Evolutionary conservation across 371 early-diverging fungal genomes (phyloP).

Genomic region (Lichtheimia ornata): DNA sequence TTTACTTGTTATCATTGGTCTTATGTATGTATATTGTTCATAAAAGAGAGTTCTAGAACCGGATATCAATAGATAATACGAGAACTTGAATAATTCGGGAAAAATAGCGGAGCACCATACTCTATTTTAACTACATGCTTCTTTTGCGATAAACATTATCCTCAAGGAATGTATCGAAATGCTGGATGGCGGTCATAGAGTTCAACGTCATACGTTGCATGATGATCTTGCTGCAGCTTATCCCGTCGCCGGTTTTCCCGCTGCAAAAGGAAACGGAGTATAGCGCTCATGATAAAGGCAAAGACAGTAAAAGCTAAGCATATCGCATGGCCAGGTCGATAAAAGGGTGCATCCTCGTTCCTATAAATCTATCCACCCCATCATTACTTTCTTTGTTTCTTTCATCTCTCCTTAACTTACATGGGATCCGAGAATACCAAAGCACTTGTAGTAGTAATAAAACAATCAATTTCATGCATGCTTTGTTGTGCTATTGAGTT

Average conservation of each 20-base stretch:
- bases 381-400: not conserved
- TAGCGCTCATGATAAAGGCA: constrained; percentile 35
- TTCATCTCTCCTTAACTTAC: not conserved
- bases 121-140: too few relatives aligned
- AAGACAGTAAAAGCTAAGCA: constrained; percentile 45
- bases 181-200: constrained; percentile 12
- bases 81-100: too few relatives aligned
- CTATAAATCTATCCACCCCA: constrained; percentile 62
- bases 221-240: not conserved
- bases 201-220: not conserved
- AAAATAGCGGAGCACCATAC: too few relatives aligned
- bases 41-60: too few relatives aligned
- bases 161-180: constrained; percentile 9
- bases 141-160: not conserved
- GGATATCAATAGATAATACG: too few relatives aligned
- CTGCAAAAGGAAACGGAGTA: constrained; percentile 44
- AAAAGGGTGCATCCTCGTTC: constrained; percentile 58
- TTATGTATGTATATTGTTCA: too few relatives aligned
- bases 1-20: too few relatives aligned
- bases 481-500: not conserved
- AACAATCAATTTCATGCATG: constrained; percentile 16
- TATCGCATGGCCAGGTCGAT: constrained; percentile 48
- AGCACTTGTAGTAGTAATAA: not conserved
- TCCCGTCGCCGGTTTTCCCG: constrained; percentile 12
- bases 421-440: not conserved